These are phyloP conservation scores for Geranomyces michiganensis DNA, from an alignment of 192 early-diverging fungal species.

Conservation along the genomic window DNA sequence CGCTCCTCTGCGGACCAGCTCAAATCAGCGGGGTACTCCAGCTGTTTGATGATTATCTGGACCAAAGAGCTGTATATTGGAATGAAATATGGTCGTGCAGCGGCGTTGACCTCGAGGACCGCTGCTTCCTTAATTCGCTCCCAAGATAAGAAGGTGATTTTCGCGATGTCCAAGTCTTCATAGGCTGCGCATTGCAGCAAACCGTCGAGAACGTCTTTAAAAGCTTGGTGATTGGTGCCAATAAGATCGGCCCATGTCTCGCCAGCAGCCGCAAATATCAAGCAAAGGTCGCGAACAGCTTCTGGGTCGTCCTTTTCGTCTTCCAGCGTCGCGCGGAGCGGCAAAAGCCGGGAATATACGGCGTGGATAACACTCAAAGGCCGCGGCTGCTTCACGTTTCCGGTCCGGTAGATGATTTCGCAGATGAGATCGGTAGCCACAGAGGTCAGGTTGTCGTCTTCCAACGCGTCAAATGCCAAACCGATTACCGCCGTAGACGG, in stretches of 20 bases:
- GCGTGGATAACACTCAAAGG: conserved; percentile 60
- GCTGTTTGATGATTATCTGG: conserved; percentile 81
- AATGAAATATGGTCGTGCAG: conserved; percentile 47
- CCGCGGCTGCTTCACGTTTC: conserved; percentile 15
- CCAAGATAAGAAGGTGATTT: conserved; percentile 94
- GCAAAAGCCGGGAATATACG: conserved; percentile 61
- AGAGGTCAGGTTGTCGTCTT: conserved; percentile 77
- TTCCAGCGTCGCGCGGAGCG: conserved; percentile 39
- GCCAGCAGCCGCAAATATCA: conserved; percentile 88
- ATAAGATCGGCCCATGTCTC: conserved; percentile 83
- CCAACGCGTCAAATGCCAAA: conserved; percentile 74
- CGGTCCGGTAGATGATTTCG: conserved; percentile 65
- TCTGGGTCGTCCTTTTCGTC: conserved; percentile 77
- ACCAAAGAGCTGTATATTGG: conserved; percentile 70
- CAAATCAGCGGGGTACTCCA: conserved; percentile 82
- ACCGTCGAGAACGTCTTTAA: conserved; percentile 74
- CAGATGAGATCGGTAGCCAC: conserved; percentile 81
- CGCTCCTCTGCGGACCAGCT: conserved; percentile 75
- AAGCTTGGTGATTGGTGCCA: conserved; percentile 66
- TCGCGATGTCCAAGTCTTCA: conserved; percentile 81
- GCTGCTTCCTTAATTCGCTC: conserved; percentile 69
- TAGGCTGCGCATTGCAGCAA: conserved; percentile 81
- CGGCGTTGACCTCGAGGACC: conserved; percentile 37
- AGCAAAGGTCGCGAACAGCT: conserved; percentile 76
- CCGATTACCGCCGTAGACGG: conserved; percentile 66